These are phyloP conservation scores for Diaporthe citrichinensis DNA, from an alignment of 2,329 filamentous ascomycete species.

Conservation along the genomic window DNA sequence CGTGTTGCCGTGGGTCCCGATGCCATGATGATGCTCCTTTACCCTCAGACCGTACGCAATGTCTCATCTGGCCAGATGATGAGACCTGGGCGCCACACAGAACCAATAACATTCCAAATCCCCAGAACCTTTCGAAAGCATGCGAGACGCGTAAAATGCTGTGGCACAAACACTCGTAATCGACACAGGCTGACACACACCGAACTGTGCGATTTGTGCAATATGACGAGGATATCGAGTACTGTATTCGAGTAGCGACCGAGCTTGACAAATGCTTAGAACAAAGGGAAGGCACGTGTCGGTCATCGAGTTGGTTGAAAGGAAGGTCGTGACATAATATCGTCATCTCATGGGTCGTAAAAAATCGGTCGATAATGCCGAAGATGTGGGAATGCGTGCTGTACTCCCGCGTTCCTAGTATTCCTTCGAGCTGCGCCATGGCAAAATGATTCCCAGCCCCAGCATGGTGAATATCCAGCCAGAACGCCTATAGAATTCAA, in stretches of 20 bases:
- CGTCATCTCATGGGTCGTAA: slow-evolving; percentile 39
- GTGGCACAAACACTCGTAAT: slow-evolving; percentile 18
- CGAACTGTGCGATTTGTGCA: slow-evolving; percentile 14
- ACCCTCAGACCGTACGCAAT: neutral
- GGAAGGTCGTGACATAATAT: slow-evolving; percentile 39
- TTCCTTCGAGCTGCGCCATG: slow-evolving; percentile 27
- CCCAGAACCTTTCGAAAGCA: slow-evolving; percentile 12
- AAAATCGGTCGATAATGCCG: slow-evolving; percentile 36
- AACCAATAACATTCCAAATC: slow-evolving; percentile 34
- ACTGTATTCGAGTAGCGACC: slow-evolving; percentile 32
- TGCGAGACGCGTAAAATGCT: neutral
- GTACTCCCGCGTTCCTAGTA: slow-evolving; percentile 25
- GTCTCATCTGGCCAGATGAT: slow-evolving; percentile 1
- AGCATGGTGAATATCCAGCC: slow-evolving; percentile 44
- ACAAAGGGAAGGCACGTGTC: slow-evolving; percentile 23
- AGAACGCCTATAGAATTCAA: slow-evolving; percentile 46
- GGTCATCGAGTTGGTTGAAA: slow-evolving; percentile 33
- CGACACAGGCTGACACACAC: slow-evolving; percentile 23
- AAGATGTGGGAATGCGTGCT: slow-evolving; percentile 37
- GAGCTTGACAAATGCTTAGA: slow-evolving; percentile 19
- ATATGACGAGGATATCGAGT: slow-evolving; percentile 33
- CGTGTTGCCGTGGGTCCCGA: neutral
- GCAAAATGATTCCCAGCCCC: slow-evolving; percentile 25
- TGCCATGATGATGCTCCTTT: slow-evolving; percentile 5
- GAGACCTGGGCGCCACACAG: slow-evolving; percentile 17